Conservation (phyloP, 164 flowering plant genomes). For the Dillenia turbinata region DNA sequence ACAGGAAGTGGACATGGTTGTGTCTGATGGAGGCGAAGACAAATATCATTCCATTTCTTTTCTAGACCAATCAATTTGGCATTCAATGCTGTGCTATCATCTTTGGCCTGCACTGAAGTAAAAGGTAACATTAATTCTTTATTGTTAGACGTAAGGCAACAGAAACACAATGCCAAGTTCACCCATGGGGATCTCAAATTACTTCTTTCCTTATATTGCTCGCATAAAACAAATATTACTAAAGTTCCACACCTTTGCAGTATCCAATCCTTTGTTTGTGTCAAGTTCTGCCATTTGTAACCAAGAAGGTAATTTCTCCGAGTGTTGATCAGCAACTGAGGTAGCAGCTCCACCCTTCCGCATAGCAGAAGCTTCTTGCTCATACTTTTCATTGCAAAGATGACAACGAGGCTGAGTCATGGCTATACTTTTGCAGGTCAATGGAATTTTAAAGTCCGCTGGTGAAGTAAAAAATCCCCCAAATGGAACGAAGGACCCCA, state of each 20-base stretch:
- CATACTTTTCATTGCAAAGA: conserved; percentile 52
- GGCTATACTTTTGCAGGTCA: conserved; percentile 20
- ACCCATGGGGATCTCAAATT: background rate
- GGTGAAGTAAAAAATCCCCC: conserved; percentile 59
- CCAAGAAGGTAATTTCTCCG: conserved; percentile 41
- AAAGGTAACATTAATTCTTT: too few species aligned
- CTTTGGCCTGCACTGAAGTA: conserved; percentile 82
- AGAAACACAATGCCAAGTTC: background rate
- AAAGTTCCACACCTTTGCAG: conserved; percentile 30
- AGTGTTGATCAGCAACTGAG: conserved; percentile 36
- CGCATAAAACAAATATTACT: too few species aligned
- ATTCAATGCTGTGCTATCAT: conserved; percentile 41
- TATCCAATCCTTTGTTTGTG: conserved; percentile 21
- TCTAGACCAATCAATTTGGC: conserved; percentile 40
- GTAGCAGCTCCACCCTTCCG: conserved; percentile 26
- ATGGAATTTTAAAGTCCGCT: conserved; percentile 32
- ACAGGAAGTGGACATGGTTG: conserved; percentile 17
- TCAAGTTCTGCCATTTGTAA: conserved; percentile 30
- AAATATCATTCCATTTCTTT: conserved; percentile 63
- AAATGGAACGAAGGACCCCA: conserved; percentile 76
- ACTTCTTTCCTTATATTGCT: too few species aligned
- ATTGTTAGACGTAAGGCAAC: background rate
- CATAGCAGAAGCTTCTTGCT: conserved; percentile 41
- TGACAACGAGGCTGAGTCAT: conserved; percentile 19
- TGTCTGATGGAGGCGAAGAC: conserved; percentile 43